Evolutionary conservation across 2,329 filamentous ascomycete species (phyloP), one percentile per base, ranked within the genome.

Genomic region (Aspergillus sp.): DNA sequence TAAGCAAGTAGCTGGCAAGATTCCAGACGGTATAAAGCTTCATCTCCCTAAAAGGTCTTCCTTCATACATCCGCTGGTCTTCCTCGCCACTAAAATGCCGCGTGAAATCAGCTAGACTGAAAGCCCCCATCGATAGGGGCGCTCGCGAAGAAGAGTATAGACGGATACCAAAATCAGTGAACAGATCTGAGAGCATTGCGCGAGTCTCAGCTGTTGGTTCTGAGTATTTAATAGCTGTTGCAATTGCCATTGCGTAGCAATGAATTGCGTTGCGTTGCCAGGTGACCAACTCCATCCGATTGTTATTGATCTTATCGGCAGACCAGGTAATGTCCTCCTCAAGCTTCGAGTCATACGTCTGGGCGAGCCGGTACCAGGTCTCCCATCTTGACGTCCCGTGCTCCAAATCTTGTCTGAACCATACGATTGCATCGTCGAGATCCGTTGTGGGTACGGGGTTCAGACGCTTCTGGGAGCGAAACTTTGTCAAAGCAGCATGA

Each of bases 311-410:
- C 76, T 96, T 96, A 67, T 96, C 92, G 0, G 92, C 91, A 19
- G 89, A 90, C 92, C 92, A 96, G 5, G 93, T 85, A 5, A 96
- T 90, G 6, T 89, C 87, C 74, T 97, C 92, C 64, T 97, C 92
- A 13, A 96, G 80, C 69, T 96, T 92, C 54, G 91, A 89, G 74
- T 97, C 92, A 69, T 92, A 93, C 52, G 90, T 91, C 74, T 96
- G 92, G 0, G 89, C 92, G 23, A 96, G 84, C 12, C 91, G 86
- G 74, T 94, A 95, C 92, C 92, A 97, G 0, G 91, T 90, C 73
- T 96, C 91, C 92, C 92, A 97, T 58, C 88, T 87, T 43, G 92
- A 88, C 2, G 87, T 86, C 1, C 89, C 91, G 72, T 91, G 92
- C 67, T 96, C 91, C 1, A 97, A 77, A 72, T 96, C 92, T 65